Evolutionary conservation across 805 yeast species (phyloP), one percentile per base, ranked within the genome.

Genomic region (Wickerhamomyces canadensis): DNA sequence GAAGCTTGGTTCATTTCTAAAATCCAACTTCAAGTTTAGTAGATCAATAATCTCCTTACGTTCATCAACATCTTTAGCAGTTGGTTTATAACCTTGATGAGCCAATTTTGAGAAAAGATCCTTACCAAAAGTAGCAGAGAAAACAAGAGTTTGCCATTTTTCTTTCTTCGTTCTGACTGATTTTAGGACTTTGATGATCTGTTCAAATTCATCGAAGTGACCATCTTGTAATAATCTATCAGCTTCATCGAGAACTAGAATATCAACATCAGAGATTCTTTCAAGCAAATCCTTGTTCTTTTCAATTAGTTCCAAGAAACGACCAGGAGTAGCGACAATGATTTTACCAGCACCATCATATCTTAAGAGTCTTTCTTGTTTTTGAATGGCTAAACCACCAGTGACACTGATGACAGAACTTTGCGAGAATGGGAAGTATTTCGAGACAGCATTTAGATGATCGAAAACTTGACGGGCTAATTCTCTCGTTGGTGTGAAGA

Each of bases 401-500:
- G 98, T 93, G 28, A 93, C 65, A 30, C 89, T 73, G 10, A 87
- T 71, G 34, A 91, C 74, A 0, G 87, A 73, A 38, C 72, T 65
- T 8, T 69, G 65, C 3, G 72, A 56, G 39, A 71, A 67, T 14
- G 77, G 82, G 46, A 74, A 71, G 48, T 49, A 72, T 44, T 65
- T 71, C 38, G 80, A 61, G 25, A 83, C 49, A 22, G 58, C 60
- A 47, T 76, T 73, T 45, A 93, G 58, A 63, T 93, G 98, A 42
- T 81, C 77, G 28, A 80, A 78, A 34, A 93, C 96, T 63, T 93
- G 99, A 47, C 84, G 91, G 0, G 96, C 98, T 51, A 93, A 71
- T 59, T 93, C 99, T 68, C 99, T 75, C 0, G 99, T 93, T 23
- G 99, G 99, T 0, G 96, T 83, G 54, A 93, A 84, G 21, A 93